These are phyloP conservation scores for Coemansia reversa DNA, from an alignment of 192 early-diverging fungal species.

Conservation along the genomic window DNA sequence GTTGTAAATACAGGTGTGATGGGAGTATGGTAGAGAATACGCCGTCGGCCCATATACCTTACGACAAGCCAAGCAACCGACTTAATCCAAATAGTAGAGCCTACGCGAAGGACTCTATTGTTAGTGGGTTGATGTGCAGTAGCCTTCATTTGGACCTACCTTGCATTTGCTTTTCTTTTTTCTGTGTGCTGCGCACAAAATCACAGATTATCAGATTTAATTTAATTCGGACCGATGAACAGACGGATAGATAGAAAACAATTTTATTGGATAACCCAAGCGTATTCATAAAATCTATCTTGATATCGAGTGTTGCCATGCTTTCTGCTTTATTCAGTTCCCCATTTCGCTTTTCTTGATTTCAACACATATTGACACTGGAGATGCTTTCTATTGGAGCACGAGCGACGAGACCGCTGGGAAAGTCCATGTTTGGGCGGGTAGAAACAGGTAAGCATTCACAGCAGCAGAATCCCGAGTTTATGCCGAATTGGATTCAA, in stretches of 20 bases:
- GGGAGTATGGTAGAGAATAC: slow-evolving; percentile 24
- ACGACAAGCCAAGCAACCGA: slow-evolving; percentile 68
- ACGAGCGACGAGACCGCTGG: not conserved
- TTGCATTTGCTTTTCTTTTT: too few relatives aligned
- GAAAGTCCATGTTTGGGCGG: slow-evolving; percentile 11
- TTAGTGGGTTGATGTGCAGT: too few relatives aligned
- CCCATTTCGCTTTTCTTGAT: not conserved
- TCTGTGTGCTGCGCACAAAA: too few relatives aligned
- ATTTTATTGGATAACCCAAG: not conserved
- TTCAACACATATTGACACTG: not conserved
- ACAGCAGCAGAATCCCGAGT: not conserved
- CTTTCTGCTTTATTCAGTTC: not conserved
- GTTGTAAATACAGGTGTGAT: slow-evolving; percentile 22
- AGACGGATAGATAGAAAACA: not conserved
- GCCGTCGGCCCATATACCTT: slow-evolving; percentile 54
- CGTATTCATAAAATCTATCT: not conserved
- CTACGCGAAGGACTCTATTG: not conserved
- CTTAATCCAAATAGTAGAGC: slow-evolving; percentile 49
- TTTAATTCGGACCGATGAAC: not conserved
- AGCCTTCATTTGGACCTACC: too few relatives aligned
- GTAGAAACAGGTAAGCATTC: slow-evolving; percentile 15
- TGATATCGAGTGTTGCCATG: not conserved
- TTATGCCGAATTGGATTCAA: not conserved
- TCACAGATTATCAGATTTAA: not conserved
- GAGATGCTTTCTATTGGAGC: slow-evolving; percentile 11